Conservation (phyloP, 2,329 filamentous ascomycete species). For the Colletotrichum trifolii region DNA sequence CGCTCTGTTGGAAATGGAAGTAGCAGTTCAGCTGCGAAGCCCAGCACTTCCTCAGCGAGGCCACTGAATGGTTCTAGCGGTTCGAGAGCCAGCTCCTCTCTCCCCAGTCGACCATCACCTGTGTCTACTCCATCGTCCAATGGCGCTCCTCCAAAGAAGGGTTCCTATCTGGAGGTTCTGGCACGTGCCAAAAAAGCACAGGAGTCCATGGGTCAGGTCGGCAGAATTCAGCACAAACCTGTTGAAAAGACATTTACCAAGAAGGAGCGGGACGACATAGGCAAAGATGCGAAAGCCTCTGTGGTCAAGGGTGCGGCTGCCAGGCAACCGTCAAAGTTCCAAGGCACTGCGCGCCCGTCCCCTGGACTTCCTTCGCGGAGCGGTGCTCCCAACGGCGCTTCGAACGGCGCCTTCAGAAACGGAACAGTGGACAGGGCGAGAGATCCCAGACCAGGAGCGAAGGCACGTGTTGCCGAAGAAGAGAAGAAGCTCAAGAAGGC, state of each 20-base stretch:
- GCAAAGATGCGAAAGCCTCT: constrained; percentile 50
- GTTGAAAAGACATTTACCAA: constrained; percentile 72
- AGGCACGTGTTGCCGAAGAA: constrained; percentile 40
- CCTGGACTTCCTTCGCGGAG: constrained; percentile 12
- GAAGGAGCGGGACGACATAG: constrained; percentile 61
- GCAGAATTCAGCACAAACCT: constrained; percentile 80
- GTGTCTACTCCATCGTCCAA: constrained; percentile 55
- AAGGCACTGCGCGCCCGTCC: constrained; percentile 23
- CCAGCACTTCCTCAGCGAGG: constrained; percentile 24
- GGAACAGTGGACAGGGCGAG: constrained; percentile 26
- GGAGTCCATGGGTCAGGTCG: constrained; percentile 68
- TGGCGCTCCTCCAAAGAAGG: constrained; percentile 70
- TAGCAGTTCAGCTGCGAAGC: constrained; percentile 6
- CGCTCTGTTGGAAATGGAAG: constrained; percentile 25
- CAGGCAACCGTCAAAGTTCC: constrained; percentile 24
- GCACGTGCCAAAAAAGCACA: constrained; percentile 77
- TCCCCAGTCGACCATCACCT: constrained; percentile 41
- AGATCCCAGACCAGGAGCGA: constrained; percentile 41
- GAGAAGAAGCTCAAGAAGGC: constrained; percentile 73
- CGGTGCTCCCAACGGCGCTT: neutral
- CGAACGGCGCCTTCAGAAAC: constrained; percentile 41
- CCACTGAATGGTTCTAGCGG: constrained; percentile 17
- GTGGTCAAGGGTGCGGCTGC: constrained; percentile 19
- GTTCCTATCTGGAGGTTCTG: constrained; percentile 80
- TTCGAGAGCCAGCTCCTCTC: constrained; percentile 13